Percentiles rank a stretch among this genome's conserved stretches.
These are phyloP conservation scores for Gonapodya sp. DNA, from an alignment of 192 early-diverging fungal genomes.

Conservation along the genomic window DNA sequence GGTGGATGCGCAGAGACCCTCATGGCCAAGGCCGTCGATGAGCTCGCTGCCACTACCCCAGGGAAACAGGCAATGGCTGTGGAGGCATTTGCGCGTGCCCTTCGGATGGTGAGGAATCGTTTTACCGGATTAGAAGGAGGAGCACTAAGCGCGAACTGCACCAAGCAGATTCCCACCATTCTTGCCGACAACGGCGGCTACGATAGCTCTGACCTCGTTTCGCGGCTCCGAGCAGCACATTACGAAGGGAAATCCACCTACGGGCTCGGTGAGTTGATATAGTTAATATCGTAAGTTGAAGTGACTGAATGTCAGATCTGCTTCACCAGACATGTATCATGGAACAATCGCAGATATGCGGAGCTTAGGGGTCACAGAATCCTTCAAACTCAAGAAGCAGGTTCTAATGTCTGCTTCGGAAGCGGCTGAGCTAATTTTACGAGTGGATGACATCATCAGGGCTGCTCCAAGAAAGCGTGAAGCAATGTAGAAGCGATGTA, in stretches of 20 bases:
- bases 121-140: not conserved
- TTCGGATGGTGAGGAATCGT: slow-evolving; percentile 38
- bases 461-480: slow-evolving; percentile 49
- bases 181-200: slow-evolving; percentile 95
- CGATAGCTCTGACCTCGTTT: slow-evolving; percentile 87
- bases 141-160: not conserved
- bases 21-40: slow-evolving; percentile 96
- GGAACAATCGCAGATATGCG: slow-evolving; percentile 72
- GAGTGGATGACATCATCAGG: slow-evolving; percentile 97
- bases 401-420: slow-evolving; percentile 88
- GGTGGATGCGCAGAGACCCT: slow-evolving; percentile 96
- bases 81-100: slow-evolving; percentile 87
- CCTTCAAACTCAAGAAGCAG: slow-evolving; percentile 91
- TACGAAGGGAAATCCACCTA: slow-evolving; percentile 65
- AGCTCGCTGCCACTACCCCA: slow-evolving; percentile 76
- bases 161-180: slow-evolving; percentile 86
- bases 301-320: not conserved
- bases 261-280: slow-evolving; percentile 51
- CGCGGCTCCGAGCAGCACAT: slow-evolving; percentile 87
- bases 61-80: slow-evolving; percentile 94
- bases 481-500: too few relatives aligned
- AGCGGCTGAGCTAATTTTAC: slow-evolving; percentile 93
- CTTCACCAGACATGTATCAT: slow-evolving; percentile 62
- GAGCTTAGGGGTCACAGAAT: slow-evolving; percentile 86
- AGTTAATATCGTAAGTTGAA: not conserved